Evolutionary conservation across 2,329 filamentous ascomycete species (phyloP), one percentile per base, ranked within the genome.

Genomic region (Tolypocladium pustulatum): DNA sequence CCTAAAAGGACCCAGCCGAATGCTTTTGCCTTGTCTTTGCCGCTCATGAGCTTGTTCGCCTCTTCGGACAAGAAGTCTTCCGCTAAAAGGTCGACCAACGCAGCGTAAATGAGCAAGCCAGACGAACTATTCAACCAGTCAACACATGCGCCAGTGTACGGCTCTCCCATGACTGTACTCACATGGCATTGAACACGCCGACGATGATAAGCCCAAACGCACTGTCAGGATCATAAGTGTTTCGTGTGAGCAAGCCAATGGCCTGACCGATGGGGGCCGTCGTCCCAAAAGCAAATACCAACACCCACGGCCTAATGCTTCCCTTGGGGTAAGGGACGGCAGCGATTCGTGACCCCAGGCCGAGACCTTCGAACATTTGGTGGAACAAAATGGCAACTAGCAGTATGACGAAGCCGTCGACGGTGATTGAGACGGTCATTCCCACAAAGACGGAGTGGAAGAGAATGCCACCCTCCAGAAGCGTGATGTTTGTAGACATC

Each of bases 391-490:
- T 89, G 61, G 87, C 87, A 54, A 88, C 74, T 9, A 89, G 76
- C 4, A 90, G 78, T 32, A 89, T 77, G 58, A 86, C 71, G 69
- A 89, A 89, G 4, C 84, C 81, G 1, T 87, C 83, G 1, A 82
- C 82, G 25, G 86, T 86, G 62, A 90, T 86, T 32, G 84, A 87
- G 32, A 90, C 73, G 0, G 87, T 88, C 78, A 89, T 87, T 59
- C 86, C 86, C 59, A 90, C 87, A 69, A 90, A 90, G 60, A 91
- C 81, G 61, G 85, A 89, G 73, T 91, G 88, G 69, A 91, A 91
- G 13, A 91, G 77, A 63, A 91, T 91, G 61, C 88, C 88, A 59
- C 88, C 86, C 71, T 91, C 88, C 6, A 91, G 80, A 3, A 91
- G 79, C 5, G 88, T 81, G 63, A 89, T 90, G 71, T 91, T 88